These are phyloP conservation scores for Fusarium sarcochroum DNA, from an alignment of 2,329 filamentous ascomycete species.

Conservation along the genomic window DNA sequence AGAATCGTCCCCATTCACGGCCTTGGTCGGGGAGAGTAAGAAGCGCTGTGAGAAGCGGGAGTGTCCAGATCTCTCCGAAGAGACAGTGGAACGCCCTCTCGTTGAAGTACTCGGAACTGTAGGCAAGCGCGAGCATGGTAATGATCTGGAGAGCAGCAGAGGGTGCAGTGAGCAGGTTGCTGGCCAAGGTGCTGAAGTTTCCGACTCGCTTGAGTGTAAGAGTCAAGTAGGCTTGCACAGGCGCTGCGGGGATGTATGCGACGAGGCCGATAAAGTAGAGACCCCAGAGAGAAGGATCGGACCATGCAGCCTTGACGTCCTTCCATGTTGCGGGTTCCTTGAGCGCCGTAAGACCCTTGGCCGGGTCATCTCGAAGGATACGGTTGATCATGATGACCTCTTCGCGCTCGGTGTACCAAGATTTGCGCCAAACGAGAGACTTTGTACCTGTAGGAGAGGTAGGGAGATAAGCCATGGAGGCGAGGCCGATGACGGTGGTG, in stretches of 20 bases:
- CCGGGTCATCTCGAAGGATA: slow-evolving; percentile 67
- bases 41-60: slow-evolving; percentile 66
- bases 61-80: slow-evolving; percentile 65
- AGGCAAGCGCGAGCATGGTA: slow-evolving; percentile 68
- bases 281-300: slow-evolving; percentile 64
- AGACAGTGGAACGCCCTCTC: slow-evolving; percentile 68
- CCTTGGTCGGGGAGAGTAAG: slow-evolving; percentile 63
- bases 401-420: slow-evolving; percentile 77
- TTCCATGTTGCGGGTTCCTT: slow-evolving; percentile 59
- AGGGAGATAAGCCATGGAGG: slow-evolving; percentile 72
- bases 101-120: slow-evolving; percentile 68
- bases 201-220: slow-evolving; percentile 69
- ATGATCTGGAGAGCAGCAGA: slow-evolving; percentile 69
- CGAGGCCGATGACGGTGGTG: slow-evolving; percentile 66
- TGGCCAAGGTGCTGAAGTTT: slow-evolving; percentile 68
- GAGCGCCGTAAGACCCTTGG: slow-evolving; percentile 64
- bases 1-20: slow-evolving; percentile 66
- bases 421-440: slow-evolving; percentile 70
- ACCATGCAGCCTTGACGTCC: slow-evolving; percentile 61
- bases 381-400: slow-evolving; percentile 79
- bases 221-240: slow-evolving; percentile 66
- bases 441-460: slow-evolving; percentile 76
- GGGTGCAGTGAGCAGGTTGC: slow-evolving; percentile 74
- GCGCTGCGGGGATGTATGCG: slow-evolving; percentile 64
- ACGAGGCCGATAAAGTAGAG: slow-evolving; percentile 65